A percentile compares a stretch with the other conserved stretches of the same genome.
These are phyloP conservation scores for Sporothrix brasiliensis DNA, from an alignment of 2,329 filamentous ascomycete species.

Conservation along the genomic window DNA sequence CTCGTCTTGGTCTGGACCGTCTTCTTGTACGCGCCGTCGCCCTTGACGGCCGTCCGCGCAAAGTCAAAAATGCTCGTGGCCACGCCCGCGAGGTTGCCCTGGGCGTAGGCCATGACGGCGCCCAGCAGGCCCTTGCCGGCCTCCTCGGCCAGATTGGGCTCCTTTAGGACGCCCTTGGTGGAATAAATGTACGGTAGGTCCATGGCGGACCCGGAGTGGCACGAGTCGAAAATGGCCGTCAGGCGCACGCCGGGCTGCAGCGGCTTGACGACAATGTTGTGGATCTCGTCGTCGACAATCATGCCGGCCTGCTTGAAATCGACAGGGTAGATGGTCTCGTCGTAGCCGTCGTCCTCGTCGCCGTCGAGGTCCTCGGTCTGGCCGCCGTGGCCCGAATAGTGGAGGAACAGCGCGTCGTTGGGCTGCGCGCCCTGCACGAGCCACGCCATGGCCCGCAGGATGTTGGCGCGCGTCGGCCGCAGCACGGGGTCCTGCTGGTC, in stretches of 20 bases:
- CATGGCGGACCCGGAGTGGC: slow-evolving; percentile 67
- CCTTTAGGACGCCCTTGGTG: slow-evolving; percentile 68
- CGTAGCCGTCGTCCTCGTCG: slow-evolving; percentile 76
- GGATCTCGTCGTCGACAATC: slow-evolving; percentile 83
- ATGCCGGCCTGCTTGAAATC: slow-evolving; percentile 72
- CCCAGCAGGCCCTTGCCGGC: slow-evolving; percentile 65
- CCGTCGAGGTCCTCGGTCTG: slow-evolving; percentile 74
- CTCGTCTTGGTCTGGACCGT: slow-evolving; percentile 88
- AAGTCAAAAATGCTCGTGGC: slow-evolving; percentile 78
- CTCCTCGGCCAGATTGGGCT: slow-evolving; percentile 69
- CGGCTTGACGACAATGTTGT: slow-evolving; percentile 68
- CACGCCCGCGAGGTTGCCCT: slow-evolving; percentile 80
- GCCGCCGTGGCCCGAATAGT: slow-evolving; percentile 76
- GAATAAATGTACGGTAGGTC: slow-evolving; percentile 71
- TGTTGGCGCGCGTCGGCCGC: slow-evolving; percentile 75
- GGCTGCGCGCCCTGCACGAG: slow-evolving; percentile 70
- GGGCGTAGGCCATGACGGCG: slow-evolving; percentile 61
- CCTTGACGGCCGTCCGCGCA: slow-evolving; percentile 64
- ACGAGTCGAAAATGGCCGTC: slow-evolving; percentile 67
- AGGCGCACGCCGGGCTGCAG: slow-evolving; percentile 59
- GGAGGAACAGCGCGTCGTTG: slow-evolving; percentile 77
- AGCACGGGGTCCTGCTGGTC: slow-evolving; percentile 71
- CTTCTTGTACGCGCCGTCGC: slow-evolving; percentile 79
- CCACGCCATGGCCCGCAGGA: slow-evolving; percentile 75
- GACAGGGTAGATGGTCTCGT: slow-evolving; percentile 78